Base-by-base conservation (phyloP, 2,329 filamentous ascomycete species). In the Blumeria hordei region DNA sequence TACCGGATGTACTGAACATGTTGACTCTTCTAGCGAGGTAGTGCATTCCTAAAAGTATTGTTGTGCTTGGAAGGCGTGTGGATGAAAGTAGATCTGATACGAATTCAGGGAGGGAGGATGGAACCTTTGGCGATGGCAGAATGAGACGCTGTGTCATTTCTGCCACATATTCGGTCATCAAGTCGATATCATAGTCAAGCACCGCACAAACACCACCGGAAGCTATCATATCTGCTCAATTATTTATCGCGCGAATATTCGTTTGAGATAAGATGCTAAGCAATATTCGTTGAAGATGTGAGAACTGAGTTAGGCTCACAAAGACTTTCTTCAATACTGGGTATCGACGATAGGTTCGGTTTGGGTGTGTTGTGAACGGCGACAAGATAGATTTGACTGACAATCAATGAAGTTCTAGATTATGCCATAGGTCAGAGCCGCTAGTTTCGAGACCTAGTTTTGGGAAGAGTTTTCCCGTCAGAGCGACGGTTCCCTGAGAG, bases 181-280 rank as follows among this genome's bases (percentile, higher is more conserved):
- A 74, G 61, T 84, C 80, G 74, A 86, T 83, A 63, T 85, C 81
- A 68, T 86, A 86, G 67, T 86, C 82, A 60, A 86, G 70, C 65
- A 83, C 78, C 58, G 80, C 80, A 57, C 81, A 81, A 49, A 86
- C 82, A 61, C 81, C 81, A 64, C 81, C 81, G 55, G 62, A 61
- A 60, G 60, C 54, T 55, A 64, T 59, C 64, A 64, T 65, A 58
- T 58, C 41, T 28, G 21, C 21, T 28, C 21, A 28, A 2, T 28
- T 28, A 4, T 2, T 2, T 28, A 28, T 28, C 61, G 60, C 57
- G 59, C 60, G 56, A 61, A 47, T 55, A 58, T 57, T 55, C 21
- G 21, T 2, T 28, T 28, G 21, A 28, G 21, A 28, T 28, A 4
- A 28, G 21, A 28, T 28, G 21, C 21, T 28, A 28, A 28, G 21